These are phyloP conservation scores for Gyrodon lividus DNA, from an alignment of 768 basidiomycete genomes.

Conservation along the genomic window DNA sequence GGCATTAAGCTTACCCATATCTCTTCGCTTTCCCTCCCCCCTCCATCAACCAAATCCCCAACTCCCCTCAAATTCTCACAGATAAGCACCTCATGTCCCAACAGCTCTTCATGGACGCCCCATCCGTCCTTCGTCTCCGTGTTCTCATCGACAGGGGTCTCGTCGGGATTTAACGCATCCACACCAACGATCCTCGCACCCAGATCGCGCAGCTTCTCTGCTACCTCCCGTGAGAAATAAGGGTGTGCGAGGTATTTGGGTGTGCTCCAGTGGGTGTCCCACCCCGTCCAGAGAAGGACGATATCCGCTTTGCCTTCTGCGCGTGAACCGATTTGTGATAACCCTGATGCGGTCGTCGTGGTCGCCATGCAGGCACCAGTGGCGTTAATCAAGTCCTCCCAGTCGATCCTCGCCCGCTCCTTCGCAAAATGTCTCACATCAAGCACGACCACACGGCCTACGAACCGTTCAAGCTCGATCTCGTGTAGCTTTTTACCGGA, in stretches of 20 bases:
- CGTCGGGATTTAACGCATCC: slow-evolving; percentile 69
- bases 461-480: slow-evolving; percentile 51
- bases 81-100: slow-evolving; percentile 63
- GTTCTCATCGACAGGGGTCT: slow-evolving; percentile 36
- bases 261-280: slow-evolving; percentile 56
- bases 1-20: slow-evolving; percentile 58
- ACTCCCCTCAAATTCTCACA: slow-evolving; percentile 69
- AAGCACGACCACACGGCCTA: slow-evolving; percentile 55
- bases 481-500: slow-evolving; percentile 58
- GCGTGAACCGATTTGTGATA: slow-evolving; percentile 24
- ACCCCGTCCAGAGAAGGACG: slow-evolving; percentile 65
- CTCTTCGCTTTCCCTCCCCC: slow-evolving; percentile 14
- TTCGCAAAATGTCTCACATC: slow-evolving; percentile 47
- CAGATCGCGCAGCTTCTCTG: slow-evolving; percentile 43
- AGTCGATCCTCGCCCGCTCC: slow-evolving; percentile 50
- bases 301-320: slow-evolving; percentile 33
- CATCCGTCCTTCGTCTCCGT: slow-evolving; percentile 30
- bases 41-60: slow-evolving; percentile 35
- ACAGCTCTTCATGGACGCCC: slow-evolving; percentile 55
- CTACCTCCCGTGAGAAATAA: slow-evolving; percentile 55
- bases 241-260: slow-evolving; percentile 61
- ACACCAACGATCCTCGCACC: slow-evolving; percentile 61
- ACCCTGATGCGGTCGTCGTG: not conserved
- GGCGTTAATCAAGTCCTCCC: slow-evolving; percentile 35
- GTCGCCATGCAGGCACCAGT: not conserved